A percentile compares a stretch with the other conserved stretches of the same genome.
These are phyloP conservation scores for Trypanosomatidae sp. DNA, from an alignment of 208 protist species.

Conservation along the genomic window DNA sequence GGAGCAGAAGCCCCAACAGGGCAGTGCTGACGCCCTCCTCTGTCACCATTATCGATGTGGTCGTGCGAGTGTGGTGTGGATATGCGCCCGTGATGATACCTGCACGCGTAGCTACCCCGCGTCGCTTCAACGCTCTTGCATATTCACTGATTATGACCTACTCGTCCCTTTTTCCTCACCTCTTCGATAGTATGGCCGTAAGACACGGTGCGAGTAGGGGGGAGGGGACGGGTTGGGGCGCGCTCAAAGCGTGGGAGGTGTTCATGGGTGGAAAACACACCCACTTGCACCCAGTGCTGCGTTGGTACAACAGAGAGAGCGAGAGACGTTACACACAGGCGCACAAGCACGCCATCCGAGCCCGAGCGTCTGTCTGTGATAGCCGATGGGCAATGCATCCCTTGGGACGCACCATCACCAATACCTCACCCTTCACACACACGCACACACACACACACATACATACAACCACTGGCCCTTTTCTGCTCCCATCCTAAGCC, in stretches of 20 bases:
- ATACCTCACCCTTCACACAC: background rate
- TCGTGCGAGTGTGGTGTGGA: background rate
- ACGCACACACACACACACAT: background rate
- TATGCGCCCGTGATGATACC: background rate
- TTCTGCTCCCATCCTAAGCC: background rate
- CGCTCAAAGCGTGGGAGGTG: background rate
- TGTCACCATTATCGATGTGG: no score
- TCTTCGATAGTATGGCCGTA: background rate
- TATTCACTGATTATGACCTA: background rate
- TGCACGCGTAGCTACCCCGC: background rate
- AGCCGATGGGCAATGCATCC: background rate
- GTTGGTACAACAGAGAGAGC: background rate
- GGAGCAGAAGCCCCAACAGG: background rate
- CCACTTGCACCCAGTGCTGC: background rate
- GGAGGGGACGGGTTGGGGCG: background rate
- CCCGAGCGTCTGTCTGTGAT: background rate
- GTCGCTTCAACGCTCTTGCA: background rate
- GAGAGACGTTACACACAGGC: background rate
- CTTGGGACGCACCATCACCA: background rate
- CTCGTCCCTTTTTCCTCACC: no score
- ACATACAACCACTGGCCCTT: background rate
- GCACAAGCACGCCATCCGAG: background rate
- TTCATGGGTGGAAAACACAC: background rate
- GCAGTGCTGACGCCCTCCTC: background rate
- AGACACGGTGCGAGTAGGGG: background rate